Percentiles rank a stretch among this genome's conserved stretches.
phyloP scores from a whole-genome alignment of 495 filamentous ascomycete species.

The Daldinia vernicosa region DNA sequence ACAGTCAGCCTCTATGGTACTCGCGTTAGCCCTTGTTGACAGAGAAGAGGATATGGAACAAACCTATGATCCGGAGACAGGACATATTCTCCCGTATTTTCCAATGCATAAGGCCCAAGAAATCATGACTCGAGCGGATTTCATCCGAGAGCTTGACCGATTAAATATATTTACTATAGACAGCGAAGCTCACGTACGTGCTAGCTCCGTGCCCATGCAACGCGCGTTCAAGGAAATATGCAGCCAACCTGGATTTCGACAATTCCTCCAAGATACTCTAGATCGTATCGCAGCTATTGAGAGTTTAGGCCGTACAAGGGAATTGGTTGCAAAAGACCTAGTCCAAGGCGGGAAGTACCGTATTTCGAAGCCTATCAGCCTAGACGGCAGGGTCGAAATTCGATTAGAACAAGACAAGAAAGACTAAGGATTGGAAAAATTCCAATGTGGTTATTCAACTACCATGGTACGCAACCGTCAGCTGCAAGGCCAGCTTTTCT shows the following conservation, averaged over 20 bases:
- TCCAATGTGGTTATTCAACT: neutral
- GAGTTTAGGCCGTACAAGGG: constrained; percentile 88
- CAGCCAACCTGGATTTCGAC: constrained; percentile 72
- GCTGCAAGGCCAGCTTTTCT: constrained; percentile 19
- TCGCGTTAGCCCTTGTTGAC: constrained; percentile 89
- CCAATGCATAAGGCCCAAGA: constrained; percentile 82
- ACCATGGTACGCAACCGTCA: neutral
- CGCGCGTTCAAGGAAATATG: constrained; percentile 88
- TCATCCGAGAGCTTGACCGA: constrained; percentile 91
- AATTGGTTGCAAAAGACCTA: constrained; percentile 85
- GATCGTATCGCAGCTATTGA: constrained; percentile 89
- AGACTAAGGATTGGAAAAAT: neutral
- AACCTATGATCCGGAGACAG: constrained; percentile 68
- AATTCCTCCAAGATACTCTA: constrained; percentile 83
- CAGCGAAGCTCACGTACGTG: constrained; percentile 84
- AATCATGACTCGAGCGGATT: constrained; percentile 95
- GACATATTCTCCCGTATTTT: constrained; percentile 83
- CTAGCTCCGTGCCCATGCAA: constrained; percentile 96
- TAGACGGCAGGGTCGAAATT: constrained; percentile 42
- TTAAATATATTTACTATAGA: constrained; percentile 97
- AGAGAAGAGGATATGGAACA: constrained; percentile 72
- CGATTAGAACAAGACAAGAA: constrained; percentile 35
- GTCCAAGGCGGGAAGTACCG: constrained; percentile 81
- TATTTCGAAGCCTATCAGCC: constrained; percentile 57
- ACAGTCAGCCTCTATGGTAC: constrained; percentile 88